phyloP scores from a whole-genome alignment of 257 asterid species.

The Penstemon newberryi region DNA sequence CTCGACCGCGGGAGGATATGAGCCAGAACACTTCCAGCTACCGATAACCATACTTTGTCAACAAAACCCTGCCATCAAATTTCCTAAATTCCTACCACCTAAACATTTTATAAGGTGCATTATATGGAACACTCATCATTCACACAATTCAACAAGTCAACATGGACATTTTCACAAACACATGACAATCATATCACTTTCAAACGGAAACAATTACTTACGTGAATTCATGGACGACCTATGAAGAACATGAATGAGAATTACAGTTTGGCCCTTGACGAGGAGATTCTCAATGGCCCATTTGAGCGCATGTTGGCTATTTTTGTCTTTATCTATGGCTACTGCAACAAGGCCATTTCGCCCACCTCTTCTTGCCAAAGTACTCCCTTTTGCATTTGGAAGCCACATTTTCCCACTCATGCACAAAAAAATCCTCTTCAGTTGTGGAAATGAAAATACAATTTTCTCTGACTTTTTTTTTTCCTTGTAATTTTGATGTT shows the following conservation, averaged over 20 bases:
- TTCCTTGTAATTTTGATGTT: too few relatives aligned
- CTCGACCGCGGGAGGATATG: too few relatives aligned
- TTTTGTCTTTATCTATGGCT: slow-evolving; percentile 81
- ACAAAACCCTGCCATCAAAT: too few relatives aligned
- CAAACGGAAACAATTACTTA: slow-evolving; percentile 6
- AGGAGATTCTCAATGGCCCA: slow-evolving; percentile 82
- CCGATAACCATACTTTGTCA: too few relatives aligned
- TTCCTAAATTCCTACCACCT: too few relatives aligned
- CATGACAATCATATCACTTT: background rate
- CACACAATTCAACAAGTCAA: background rate
- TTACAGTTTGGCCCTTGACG: slow-evolving; percentile 64
- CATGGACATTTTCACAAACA: background rate
- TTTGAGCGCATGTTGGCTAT: slow-evolving; percentile 79
- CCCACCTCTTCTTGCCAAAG: slow-evolving; percentile 31
- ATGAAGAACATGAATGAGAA: slow-evolving; percentile 76
- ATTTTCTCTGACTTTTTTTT: too few relatives aligned
- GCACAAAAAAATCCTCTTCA: background rate
- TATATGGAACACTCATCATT: too few relatives aligned
- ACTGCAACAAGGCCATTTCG: slow-evolving; percentile 77
- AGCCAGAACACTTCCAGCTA: too few relatives aligned
- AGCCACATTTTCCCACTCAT: slow-evolving; percentile 56
- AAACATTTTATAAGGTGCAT: too few relatives aligned
- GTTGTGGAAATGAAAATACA: too few relatives aligned
- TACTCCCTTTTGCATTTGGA: slow-evolving; percentile 34
- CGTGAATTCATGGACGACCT: slow-evolving; percentile 34